Evolutionary conservation across 768 basidiomycete species (phyloP).

Genomic region (Kwoniella europaea): DNA sequence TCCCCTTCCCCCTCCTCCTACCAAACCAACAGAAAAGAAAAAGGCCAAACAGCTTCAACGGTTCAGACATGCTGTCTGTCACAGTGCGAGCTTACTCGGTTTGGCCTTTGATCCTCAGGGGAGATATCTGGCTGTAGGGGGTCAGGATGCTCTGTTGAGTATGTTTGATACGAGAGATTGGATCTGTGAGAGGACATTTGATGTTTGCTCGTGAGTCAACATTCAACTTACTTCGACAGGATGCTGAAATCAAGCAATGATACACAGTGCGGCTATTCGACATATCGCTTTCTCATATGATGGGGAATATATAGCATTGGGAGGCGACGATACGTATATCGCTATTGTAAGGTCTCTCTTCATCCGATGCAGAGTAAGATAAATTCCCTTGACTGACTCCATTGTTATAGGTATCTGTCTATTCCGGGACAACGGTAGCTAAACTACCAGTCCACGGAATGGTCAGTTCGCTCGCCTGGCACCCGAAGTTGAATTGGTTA

Average conservation of each 20-base stretch:
- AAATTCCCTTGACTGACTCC: too few species aligned
- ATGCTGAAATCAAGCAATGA: neutral
- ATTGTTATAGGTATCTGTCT: constrained; percentile 39
- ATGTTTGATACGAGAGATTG: constrained; percentile 46
- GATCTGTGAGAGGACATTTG: constrained; percentile 49
- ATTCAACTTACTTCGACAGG: neutral
- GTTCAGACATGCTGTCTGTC: constrained; percentile 40
- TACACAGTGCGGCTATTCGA: constrained; percentile 41
- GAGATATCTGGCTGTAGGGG: constrained; percentile 46
- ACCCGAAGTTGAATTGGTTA: constrained; percentile 42
- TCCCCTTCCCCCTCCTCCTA: constrained; percentile 8
- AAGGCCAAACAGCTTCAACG: constrained; percentile 32
- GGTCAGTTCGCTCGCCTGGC: constrained; percentile 45
- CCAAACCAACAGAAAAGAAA: constrained; percentile 10
- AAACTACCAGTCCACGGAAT: constrained; percentile 38
- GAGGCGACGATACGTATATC: constrained; percentile 46
- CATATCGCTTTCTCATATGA: constrained; percentile 49
- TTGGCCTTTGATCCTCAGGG: constrained; percentile 45
- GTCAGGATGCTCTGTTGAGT: constrained; percentile 52
- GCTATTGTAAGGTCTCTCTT: constrained; percentile 38
- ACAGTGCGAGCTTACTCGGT: constrained; percentile 37
- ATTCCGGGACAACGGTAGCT: constrained; percentile 31
- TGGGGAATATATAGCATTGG: constrained; percentile 49
- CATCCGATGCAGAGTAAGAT: too few species aligned
- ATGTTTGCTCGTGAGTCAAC: constrained; percentile 45